Conservation (phyloP, 139 green algal genomes). For the Chlamydomonas sphaeroides region DNA sequence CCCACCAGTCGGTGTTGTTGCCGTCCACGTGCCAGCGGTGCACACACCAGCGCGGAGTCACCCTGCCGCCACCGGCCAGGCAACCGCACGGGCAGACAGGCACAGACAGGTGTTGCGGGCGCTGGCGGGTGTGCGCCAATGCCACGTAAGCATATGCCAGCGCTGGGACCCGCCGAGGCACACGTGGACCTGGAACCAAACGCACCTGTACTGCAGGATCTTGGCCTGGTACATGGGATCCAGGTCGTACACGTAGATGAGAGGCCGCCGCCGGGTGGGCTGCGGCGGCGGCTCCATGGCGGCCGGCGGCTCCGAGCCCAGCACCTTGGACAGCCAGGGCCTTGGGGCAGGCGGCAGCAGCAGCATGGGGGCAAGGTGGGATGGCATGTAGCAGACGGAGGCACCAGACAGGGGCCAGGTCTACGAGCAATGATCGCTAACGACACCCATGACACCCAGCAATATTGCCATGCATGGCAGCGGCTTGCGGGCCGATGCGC, state of each 20-base stretch:
- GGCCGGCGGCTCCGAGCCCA: slow-evolving; percentile 34
- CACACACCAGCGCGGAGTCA: slow-evolving; percentile 45
- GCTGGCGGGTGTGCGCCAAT: too few relatives aligned
- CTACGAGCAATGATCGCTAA: too few relatives aligned
- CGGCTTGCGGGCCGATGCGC: too few relatives aligned
- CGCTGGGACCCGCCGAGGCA: not conserved
- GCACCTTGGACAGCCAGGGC: not conserved
- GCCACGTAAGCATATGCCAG: too few relatives aligned
- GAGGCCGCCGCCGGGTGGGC: slow-evolving; percentile 11
- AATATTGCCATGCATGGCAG: too few relatives aligned
- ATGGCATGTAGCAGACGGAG: too few relatives aligned
- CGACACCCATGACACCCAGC: too few relatives aligned
- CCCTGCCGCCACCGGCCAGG: not conserved
- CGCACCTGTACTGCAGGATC: slow-evolving; percentile 60
- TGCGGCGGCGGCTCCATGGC: slow-evolving; percentile 13
- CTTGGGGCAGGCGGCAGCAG: too few relatives aligned
- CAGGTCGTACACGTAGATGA: slow-evolving; percentile 69
- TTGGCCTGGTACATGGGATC: slow-evolving; percentile 51
- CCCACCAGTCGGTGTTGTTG: slow-evolving; percentile 33
- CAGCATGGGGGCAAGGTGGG: too few relatives aligned
- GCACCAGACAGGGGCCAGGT: too few relatives aligned
- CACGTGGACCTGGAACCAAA: not conserved
- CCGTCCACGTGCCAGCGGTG: slow-evolving; percentile 28
- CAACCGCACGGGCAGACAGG: too few relatives aligned
- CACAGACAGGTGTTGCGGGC: too few relatives aligned